Evolutionary conservation across 495 filamentous ascomycete species (phyloP).

Genomic region (Copromyces sp.): DNA sequence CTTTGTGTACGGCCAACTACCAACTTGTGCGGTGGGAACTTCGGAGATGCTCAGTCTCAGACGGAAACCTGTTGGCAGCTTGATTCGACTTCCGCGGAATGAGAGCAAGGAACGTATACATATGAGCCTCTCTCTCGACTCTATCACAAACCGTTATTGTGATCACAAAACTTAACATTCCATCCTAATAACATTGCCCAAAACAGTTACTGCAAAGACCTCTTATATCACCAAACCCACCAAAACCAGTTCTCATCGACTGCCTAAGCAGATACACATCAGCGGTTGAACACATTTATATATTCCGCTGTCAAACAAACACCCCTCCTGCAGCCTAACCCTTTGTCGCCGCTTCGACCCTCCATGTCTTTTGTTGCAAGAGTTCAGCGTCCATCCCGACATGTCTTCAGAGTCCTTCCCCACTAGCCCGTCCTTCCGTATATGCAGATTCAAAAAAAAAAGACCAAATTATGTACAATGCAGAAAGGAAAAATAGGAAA

Average conservation of each 20-base stretch:
- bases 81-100: background rate
- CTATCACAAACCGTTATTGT: background rate
- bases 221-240: background rate
- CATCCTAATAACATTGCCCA: background rate
- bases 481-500: background rate
- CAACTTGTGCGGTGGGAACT: background rate
- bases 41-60: background rate
- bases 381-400: background rate
- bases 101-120: background rate
- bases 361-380: background rate
- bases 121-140: background rate
- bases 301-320: background rate
- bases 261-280: background rate
- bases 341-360: background rate
- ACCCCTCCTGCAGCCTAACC: background rate
- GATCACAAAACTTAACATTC: background rate
- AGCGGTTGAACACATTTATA: background rate
- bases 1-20: background rate
- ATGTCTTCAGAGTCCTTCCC: background rate
- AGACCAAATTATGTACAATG: constrained; percentile 7
- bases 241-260: background rate
- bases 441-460: constrained; percentile 2
- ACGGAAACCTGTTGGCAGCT: background rate
- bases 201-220: background rate
- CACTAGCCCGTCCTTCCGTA: background rate